These are phyloP conservation scores for Isatis lusitanica DNA, from an alignment of 441 rosid species.

Conservation along the genomic window DNA sequence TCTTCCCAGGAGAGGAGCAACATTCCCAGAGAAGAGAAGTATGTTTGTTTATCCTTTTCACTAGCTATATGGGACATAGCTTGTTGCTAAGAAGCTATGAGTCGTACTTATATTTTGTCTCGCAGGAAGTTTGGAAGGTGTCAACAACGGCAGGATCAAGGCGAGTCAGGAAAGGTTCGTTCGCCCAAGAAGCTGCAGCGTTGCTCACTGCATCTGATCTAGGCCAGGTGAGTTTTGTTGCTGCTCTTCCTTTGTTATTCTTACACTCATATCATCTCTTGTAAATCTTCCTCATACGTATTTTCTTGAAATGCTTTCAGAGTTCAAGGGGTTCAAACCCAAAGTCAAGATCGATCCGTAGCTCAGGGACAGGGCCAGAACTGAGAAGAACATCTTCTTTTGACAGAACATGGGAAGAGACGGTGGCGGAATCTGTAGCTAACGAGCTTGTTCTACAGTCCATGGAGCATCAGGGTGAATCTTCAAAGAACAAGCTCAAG, in stretches of 20 bases:
- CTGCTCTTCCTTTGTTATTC: not conserved
- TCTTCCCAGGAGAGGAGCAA: conserved; percentile 96
- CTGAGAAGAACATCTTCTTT: conserved; percentile 93
- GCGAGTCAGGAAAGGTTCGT: conserved; percentile 74
- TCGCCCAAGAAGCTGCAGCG: conserved; percentile 57
- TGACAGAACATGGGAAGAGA: conserved; percentile 96
- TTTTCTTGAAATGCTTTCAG: conserved; percentile 16
- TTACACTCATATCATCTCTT: not conserved
- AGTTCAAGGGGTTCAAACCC: conserved; percentile 34
- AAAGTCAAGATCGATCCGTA: conserved; percentile 45
- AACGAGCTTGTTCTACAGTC: conserved; percentile 79
- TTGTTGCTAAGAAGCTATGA: not conserved
- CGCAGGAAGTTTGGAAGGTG: conserved; percentile 96
- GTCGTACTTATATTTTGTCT: conserved; percentile 28
- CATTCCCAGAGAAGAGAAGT: conserved; percentile 98
- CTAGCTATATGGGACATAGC: not conserved
- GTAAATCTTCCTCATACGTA: not conserved
- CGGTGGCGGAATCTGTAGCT: conserved; percentile 92
- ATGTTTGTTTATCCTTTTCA: not conserved
- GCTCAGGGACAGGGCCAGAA: conserved; percentile 54
- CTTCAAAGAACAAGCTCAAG: conserved; percentile 47
- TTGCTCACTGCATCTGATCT: conserved; percentile 55
- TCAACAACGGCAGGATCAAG: conserved; percentile 86
- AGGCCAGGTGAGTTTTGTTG: conserved; percentile 42
- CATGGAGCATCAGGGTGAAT: conserved; percentile 34